Conservation (phyloP, 139 green algal genomes). For the Volvox reticuliferus region DNA sequence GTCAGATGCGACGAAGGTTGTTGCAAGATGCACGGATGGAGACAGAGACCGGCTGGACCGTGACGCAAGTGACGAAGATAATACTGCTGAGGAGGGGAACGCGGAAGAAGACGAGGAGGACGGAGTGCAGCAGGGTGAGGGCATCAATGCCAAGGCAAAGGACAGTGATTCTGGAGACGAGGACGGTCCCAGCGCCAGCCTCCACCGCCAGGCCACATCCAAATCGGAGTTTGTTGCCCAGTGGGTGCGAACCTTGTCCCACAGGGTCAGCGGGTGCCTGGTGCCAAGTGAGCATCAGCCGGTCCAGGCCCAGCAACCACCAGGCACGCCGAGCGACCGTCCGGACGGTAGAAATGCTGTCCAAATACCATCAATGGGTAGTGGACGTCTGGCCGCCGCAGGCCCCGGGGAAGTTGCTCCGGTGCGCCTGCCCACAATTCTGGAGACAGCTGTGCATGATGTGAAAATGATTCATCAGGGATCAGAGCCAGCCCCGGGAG, state of each 20-base stretch:
- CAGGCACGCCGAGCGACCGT: no score
- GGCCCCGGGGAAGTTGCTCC: not conserved
- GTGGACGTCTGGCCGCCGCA: no score
- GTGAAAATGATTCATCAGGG: no score
- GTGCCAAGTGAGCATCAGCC: not conserved
- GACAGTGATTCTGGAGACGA: not conserved
- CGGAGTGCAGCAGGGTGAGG: not conserved
- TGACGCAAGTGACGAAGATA: not conserved
- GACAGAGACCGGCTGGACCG: not conserved
- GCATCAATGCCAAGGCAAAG: not conserved
- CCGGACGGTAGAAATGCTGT: no score
- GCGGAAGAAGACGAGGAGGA: not conserved
- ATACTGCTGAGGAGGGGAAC: not conserved
- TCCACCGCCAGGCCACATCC: not conserved
- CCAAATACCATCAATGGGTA: no score
- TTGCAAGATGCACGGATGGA: not conserved
- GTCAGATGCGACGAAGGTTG: not conserved
- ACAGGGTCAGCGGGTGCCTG: not conserved
- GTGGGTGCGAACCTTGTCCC: constrained; percentile 35
- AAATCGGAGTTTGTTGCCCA: constrained; percentile 39
- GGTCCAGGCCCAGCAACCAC: no score
- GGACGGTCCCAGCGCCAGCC: not conserved
- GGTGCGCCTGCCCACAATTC: not conserved
- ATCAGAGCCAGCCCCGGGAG: not conserved
- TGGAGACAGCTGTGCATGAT: not conserved